Evolutionary conservation across 2,329 filamentous ascomycete species (phyloP).

Genomic region (Thielaviopsis punctulata): DNA sequence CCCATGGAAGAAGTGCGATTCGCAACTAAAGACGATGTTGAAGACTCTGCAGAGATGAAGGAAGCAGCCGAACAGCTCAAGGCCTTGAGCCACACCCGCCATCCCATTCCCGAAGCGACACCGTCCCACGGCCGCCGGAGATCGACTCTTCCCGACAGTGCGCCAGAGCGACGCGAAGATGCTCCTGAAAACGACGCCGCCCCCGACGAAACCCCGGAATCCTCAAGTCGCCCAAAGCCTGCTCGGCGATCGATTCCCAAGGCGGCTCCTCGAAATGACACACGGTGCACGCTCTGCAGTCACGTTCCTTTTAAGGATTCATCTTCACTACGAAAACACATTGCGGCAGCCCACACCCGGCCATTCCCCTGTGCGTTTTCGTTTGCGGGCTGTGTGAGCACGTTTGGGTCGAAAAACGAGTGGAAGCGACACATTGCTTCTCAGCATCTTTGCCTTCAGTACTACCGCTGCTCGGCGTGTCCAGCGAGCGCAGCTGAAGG

Average conservation of each 20-base stretch:
- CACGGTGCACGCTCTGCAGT: conserved; percentile 41
- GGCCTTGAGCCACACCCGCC: conserved; percentile 45
- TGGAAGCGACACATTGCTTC: conserved; percentile 93
- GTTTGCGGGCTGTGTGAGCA: conserved; percentile 65
- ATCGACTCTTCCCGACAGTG: conserved; percentile 23
- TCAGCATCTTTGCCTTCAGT: conserved; percentile 61
- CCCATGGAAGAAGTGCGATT: conserved; percentile 8
- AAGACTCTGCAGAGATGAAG: conserved; percentile 53
- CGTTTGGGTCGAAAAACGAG: conserved; percentile 86
- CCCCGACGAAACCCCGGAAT: conserved; percentile 15
- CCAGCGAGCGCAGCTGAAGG: conserved; percentile 35
- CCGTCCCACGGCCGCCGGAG: conserved; percentile 12
- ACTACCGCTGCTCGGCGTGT: conserved; percentile 47
- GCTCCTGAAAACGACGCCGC: conserved; percentile 23
- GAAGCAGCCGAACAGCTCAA: conserved; percentile 51
- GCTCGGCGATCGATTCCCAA: conserved; percentile 31
- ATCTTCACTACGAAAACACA: conserved; percentile 47
- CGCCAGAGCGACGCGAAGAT: conserved; percentile 19
- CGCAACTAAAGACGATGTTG: conserved; percentile 22
- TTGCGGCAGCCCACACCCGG: conserved; percentile 50
- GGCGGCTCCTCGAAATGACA: conserved; percentile 37
- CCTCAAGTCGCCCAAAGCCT: conserved; percentile 21
- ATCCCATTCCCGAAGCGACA: conserved; percentile 24
- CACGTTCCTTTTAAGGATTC: conserved; percentile 51
- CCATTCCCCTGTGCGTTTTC: conserved; percentile 77